These are phyloP conservation scores for Chlorella sorokiniana DNA, from an alignment of 139 green algal species.

Conservation along the genomic window DNA sequence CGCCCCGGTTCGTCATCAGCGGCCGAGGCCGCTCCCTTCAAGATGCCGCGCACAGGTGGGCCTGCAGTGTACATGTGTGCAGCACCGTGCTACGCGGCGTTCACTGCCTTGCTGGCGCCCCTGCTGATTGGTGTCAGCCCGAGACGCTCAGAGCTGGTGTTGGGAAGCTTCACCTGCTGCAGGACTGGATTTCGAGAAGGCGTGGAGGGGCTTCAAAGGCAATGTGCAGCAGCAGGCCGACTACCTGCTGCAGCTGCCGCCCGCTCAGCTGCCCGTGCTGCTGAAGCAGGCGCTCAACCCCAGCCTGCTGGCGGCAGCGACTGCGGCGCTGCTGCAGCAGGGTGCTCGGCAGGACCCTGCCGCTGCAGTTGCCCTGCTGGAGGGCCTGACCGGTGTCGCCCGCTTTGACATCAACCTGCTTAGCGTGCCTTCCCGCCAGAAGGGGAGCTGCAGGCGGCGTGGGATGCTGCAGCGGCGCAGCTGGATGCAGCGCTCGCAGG, in stretches of 20 bases:
- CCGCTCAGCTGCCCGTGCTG: slow-evolving; percentile 56
- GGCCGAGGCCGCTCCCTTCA: background rate
- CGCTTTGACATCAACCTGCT: slow-evolving; percentile 36
- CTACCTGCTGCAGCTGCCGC: slow-evolving; percentile 59
- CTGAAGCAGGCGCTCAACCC: slow-evolving; percentile 70
- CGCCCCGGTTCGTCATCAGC: too few species aligned
- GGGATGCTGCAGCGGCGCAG: background rate
- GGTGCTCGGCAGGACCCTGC: background rate
- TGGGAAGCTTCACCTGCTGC: background rate
- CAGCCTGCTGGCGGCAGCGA: slow-evolving; percentile 41
- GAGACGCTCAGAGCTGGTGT: background rate
- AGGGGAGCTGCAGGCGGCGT: background rate
- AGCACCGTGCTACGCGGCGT: background rate
- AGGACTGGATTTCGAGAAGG: slow-evolving; percentile 74
- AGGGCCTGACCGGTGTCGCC: slow-evolving; percentile 7
- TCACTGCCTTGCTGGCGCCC: background rate
- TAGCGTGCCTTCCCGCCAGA: slow-evolving; percentile 12
- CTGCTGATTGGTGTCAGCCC: background rate
- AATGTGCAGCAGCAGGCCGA: slow-evolving; percentile 52
- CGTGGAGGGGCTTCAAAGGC: slow-evolving; percentile 62
- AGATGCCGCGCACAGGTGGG: background rate
- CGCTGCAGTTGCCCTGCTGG: slow-evolving; percentile 17
- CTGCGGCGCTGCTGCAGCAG: slow-evolving; percentile 23
- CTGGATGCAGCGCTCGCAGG: background rate
- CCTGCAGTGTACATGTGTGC: background rate